Conservation (phyloP, 371 early-diverging fungal species). For the Haplosporangium sp. region DNA sequence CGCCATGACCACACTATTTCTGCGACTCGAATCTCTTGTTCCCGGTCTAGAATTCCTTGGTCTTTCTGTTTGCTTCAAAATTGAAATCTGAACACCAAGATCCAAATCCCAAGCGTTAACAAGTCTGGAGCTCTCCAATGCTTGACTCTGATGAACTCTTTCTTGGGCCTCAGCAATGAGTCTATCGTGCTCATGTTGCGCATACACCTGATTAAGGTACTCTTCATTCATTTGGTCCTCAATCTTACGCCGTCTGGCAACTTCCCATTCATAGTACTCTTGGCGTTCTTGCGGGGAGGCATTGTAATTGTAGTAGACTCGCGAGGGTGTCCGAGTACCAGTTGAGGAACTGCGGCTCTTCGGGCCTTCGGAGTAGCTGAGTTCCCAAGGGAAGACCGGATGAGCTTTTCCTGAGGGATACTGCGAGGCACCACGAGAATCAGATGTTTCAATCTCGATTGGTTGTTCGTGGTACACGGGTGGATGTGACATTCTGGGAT, state of each 20-base stretch:
- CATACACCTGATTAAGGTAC: slow-evolving; percentile 25
- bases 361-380: slow-evolving; percentile 13
- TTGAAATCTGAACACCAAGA: slow-evolving; percentile 45
- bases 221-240: slow-evolving; percentile 31
- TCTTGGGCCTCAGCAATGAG: slow-evolving; percentile 31
- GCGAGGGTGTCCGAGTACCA: slow-evolving; percentile 19
- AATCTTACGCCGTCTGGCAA: slow-evolving; percentile 17
- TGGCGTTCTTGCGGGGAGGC: slow-evolving; percentile 29
- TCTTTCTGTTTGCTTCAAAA: slow-evolving; percentile 44
- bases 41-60: not conserved
- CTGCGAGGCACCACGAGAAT: slow-evolving; percentile 17
- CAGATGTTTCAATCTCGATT: slow-evolving; percentile 22
- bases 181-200: slow-evolving; percentile 39
- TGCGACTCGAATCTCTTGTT: slow-evolving; percentile 39
- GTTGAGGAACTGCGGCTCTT: not conserved
- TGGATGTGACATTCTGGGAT: slow-evolving; percentile 39
- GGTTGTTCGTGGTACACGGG: slow-evolving; percentile 4
- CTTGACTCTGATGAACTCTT: slow-evolving; percentile 28
- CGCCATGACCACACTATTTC: slow-evolving; percentile 42
- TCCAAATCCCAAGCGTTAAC: slow-evolving; percentile 56
- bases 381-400: slow-evolving; percentile 50
- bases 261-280: slow-evolving; percentile 28
- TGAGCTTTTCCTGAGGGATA: slow-evolving; percentile 41
- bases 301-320: slow-evolving; percentile 41
- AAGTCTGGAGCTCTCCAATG: slow-evolving; percentile 45